A percentile compares a stretch with the other conserved stretches of the same genome.
These are phyloP conservation scores for Miscanthus lutarioriparius DNA, from an alignment of 176 grass and related monocot genomes.

Conservation along the genomic window DNA sequence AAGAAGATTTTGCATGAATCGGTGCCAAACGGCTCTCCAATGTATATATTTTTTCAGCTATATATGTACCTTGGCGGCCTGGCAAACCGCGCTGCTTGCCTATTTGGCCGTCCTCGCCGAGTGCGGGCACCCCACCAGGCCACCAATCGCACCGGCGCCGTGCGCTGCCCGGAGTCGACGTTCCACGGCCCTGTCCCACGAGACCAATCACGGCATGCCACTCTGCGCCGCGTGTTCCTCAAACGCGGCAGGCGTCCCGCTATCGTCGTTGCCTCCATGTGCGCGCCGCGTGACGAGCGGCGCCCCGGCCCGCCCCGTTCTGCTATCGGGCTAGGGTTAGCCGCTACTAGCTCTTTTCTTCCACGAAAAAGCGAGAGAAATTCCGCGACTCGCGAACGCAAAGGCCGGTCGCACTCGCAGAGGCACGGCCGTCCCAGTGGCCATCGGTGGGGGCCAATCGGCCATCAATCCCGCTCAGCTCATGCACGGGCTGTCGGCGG, in stretches of 20 bases:
- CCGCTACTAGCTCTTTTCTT: not conserved
- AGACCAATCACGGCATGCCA: not conserved
- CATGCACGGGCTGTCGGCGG: not conserved
- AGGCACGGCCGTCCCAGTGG: not conserved
- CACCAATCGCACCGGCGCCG: slow-evolving; percentile 8
- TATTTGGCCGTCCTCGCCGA: not conserved
- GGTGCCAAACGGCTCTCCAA: not conserved
- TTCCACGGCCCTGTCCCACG: not conserved
- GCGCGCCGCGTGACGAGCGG: slow-evolving; percentile 20
- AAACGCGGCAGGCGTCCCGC: not conserved
- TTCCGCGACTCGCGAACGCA: not conserved
- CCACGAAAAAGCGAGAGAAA: not conserved
- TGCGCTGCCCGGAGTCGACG: not conserved
- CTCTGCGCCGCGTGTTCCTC: not conserved
- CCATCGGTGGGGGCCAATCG: not conserved
- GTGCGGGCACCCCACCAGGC: not conserved
- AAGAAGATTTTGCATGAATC: not conserved
- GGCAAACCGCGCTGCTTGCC: not conserved
- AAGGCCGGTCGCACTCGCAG: not conserved
- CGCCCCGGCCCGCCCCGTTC: not conserved
- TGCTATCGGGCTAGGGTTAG: not conserved
- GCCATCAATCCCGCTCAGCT: not conserved
- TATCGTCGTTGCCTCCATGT: not conserved
- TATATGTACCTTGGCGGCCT: not conserved
- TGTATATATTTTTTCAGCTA: not conserved